Base-by-base conservation (phyloP, 176 grass and related monocot species). In the Juncus effusus region DNA sequence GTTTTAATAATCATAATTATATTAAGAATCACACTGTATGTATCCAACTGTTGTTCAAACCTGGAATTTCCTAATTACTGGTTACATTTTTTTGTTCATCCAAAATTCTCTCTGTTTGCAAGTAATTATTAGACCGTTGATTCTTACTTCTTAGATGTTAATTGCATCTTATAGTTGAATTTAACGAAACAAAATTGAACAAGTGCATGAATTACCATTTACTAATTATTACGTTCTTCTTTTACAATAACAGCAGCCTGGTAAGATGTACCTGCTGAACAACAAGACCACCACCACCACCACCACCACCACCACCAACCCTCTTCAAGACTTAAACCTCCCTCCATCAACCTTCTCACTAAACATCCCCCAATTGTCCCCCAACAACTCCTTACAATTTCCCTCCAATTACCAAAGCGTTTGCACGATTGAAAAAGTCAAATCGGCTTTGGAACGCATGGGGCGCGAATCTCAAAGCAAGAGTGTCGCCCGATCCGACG, bases 401-500 rank as follows among this genome's bases (percentile, higher is more conserved):
- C 69, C 65, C 0, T 60, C 64, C 8, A 82, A 70, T 65, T 89
- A 89, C 83, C 85, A 84, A 67, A 99, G 94, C 81, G 94, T 99
- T 54, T 99, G 76, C 56, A 78, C 76, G 3, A 61, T 78, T 4
- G 76, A 78, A 40, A 70, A 62, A 9, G 65, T 70, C 38, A 78
- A 78, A 61, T 70, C 35, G 0, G 76, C 65, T 6, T 68, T 78
- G 6, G 76, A 54, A 36, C 62, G 42, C 11, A 47, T 69, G 54
- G 64, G 66, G 60, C 94, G 85, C 63, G 70, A 85, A 10, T 76
- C 82, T 75, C 82, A 13, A 62, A 75, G 88, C 88, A 74, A 64
- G 37, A 50, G 16, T 42, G 65, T 0, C 39, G 56, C 1, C 64
- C 42, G 0, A 44, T 65, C 2, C 42, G 76, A 47, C 59, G 74